Conservation (phyloP, 495 filamentous ascomycete species). For the Aspergillus biplanus region DNA sequence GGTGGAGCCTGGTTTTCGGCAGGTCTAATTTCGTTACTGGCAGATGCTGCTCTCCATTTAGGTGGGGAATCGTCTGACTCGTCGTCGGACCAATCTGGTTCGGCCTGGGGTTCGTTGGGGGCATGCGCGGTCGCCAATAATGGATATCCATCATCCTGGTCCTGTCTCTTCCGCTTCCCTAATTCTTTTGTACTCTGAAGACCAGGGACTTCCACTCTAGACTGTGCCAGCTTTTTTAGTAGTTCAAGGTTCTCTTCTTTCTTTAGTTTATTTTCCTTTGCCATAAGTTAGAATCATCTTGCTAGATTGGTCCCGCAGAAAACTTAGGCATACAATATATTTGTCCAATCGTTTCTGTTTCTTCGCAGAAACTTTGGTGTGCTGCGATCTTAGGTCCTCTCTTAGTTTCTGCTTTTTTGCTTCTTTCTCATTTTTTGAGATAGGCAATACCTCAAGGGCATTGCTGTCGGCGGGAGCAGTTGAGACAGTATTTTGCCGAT, state of each 20-base stretch:
- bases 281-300: constrained; percentile 25
- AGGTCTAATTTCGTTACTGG: constrained; percentile 8
- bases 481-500: constrained; percentile 42
- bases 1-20: constrained; percentile 20
- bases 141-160: constrained; percentile 19
- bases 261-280: constrained; percentile 82
- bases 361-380: constrained; percentile 80
- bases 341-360: constrained; percentile 95
- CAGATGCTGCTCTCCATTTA: constrained; percentile 28
- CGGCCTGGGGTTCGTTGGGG: constrained; percentile 17
- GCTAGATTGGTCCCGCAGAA: not conserved
- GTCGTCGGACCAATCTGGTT: constrained; percentile 34
- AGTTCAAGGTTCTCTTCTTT: constrained; percentile 92
- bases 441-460: constrained; percentile 68
- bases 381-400: constrained; percentile 60
- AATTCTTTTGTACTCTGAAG: constrained; percentile 76
- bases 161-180: constrained; percentile 54
- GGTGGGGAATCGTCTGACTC: constrained; percentile 46
- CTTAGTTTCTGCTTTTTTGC: constrained; percentile 68
- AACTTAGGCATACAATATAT: constrained; percentile 69
- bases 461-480: constrained; percentile 64
- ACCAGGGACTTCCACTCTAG: constrained; percentile 79
- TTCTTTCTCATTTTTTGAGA: constrained; percentile 67
- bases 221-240: constrained; percentile 75
- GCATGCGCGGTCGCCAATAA: constrained; percentile 3